These are phyloP conservation scores for Marsdenia floribunda DNA, from an alignment of 257 asterid species.

Conservation along the genomic window DNA sequence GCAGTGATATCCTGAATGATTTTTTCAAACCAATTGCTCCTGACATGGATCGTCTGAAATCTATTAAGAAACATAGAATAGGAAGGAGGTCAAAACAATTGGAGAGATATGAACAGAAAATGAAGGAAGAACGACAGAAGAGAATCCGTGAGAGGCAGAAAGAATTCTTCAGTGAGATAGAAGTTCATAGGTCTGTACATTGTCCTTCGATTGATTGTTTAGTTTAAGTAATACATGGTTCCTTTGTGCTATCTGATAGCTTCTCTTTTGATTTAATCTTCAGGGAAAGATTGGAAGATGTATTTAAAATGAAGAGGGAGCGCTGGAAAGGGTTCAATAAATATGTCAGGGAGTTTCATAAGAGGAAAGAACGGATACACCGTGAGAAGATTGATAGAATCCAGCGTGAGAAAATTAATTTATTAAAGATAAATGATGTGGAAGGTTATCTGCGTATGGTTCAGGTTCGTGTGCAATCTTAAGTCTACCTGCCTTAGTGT, in stretches of 20 bases:
- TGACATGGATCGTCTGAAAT: conserved; percentile 82
- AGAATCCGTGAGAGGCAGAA: conserved; percentile 95
- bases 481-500: conserved; percentile 10
- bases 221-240: background rate
- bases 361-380: conserved; percentile 90
- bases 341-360: conserved; percentile 86
- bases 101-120: conserved; percentile 92
- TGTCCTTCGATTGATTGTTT: conserved; percentile 7
- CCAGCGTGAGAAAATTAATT: conserved; percentile 97
- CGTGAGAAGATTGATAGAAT: conserved; percentile 99
- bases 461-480: conserved; percentile 49
- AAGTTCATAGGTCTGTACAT: conserved; percentile 74
- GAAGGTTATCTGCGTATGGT: conserved; percentile 99
- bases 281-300: conserved; percentile 96
- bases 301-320: conserved; percentile 84
- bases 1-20: conserved; percentile 81
- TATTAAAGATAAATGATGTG: conserved; percentile 90
- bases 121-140: conserved; percentile 98
- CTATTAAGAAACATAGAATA: conserved; percentile 84
- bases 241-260: background rate
- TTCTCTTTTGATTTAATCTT: conserved; percentile 21
- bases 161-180: conserved; percentile 92
- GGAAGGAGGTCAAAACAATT: conserved; percentile 97
- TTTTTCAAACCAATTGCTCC: conserved; percentile 76
- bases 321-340: conserved; percentile 91